Evolutionary conservation across 768 basidiomycete genomes (phyloP).

Genomic region (Hericium alpestre): DNA sequence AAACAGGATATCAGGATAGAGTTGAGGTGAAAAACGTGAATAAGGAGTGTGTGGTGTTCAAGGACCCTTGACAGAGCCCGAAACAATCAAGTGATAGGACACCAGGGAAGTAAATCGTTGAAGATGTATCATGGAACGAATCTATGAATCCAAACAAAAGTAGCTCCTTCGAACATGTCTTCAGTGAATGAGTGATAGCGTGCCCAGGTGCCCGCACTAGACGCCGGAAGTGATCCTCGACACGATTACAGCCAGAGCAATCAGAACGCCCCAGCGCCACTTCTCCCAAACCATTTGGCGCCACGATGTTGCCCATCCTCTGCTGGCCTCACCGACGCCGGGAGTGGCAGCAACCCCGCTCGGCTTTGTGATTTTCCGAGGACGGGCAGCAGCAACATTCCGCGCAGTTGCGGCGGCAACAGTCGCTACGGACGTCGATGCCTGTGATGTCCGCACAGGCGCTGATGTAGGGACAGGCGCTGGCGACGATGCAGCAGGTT

Average conservation of each 20-base stretch:
- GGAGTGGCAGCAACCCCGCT: conserved; percentile 8
- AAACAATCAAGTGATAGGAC: conserved; percentile 6
- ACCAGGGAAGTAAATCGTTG: conserved; percentile 9
- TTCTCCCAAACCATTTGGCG: conserved; percentile 68
- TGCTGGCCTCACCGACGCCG: conserved; percentile 15
- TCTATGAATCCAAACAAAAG: background rate
- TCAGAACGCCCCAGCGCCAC: conserved; percentile 74
- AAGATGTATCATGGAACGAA: conserved; percentile 1
- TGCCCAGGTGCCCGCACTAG: background rate
- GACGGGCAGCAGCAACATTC: conserved; percentile 5
- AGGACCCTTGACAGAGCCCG: background rate
- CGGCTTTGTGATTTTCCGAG: conserved; percentile 7
- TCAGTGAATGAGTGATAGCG: background rate
- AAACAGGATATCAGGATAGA: background rate
- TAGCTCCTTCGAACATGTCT: background rate
- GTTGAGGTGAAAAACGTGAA: conserved; percentile 2
- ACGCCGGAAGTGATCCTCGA: conserved; percentile 55
- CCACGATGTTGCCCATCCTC: conserved; percentile 52
- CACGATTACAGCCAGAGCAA: conserved; percentile 67
- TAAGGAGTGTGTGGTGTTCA: conserved; percentile 1
- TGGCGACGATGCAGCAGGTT: conserved; percentile 13
- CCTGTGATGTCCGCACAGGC: conserved; percentile 3
- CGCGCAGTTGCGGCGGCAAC: conserved; percentile 15
- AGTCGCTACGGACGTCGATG: background rate
- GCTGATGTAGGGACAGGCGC: conserved; percentile 9